Conservation (phyloP, 805 yeast genomes). For the Danielia oregonensis region DNA sequence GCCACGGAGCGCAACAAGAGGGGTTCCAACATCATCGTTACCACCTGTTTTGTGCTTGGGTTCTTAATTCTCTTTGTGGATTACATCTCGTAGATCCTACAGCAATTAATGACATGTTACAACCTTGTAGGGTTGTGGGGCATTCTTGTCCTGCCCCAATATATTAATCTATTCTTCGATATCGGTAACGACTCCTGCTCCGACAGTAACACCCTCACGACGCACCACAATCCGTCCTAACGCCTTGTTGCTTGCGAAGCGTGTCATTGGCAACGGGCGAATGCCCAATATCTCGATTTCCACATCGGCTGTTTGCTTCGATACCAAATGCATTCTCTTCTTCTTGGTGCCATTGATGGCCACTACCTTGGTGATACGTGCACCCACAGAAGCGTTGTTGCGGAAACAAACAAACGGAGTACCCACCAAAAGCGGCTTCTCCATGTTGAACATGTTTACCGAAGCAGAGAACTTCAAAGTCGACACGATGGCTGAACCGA, state of each 20-base stretch:
- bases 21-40: conserved; percentile 54
- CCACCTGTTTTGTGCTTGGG: conserved; percentile 53
- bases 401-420: conserved; percentile 74
- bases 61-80: conserved; percentile 54
- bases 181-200: conserved; percentile 51
- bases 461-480: conserved; percentile 26
- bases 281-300: conserved; percentile 48
- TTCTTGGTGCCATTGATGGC: conserved; percentile 34
- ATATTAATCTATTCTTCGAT: conserved; percentile 3
- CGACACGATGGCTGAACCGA: conserved; percentile 22
- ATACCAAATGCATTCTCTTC: conserved; percentile 52
- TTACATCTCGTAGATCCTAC: conserved; percentile 23
- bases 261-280: conserved; percentile 49
- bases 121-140: not conserved
- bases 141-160: not conserved
- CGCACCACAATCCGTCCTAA: conserved; percentile 70
- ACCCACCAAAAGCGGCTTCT: conserved; percentile 75
- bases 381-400: conserved; percentile 70
- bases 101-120: not conserved
- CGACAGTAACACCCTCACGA: conserved; percentile 65
- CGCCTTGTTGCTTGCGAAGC: conserved; percentile 43
- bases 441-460: conserved; percentile 39
- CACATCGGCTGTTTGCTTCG: conserved; percentile 58
- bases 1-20: conserved; percentile 65
- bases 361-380: conserved; percentile 50